These are phyloP conservation scores for Stramenopiles sp. DNA, from an alignment of 352 stramenopile species.

Conservation along the genomic window DNA sequence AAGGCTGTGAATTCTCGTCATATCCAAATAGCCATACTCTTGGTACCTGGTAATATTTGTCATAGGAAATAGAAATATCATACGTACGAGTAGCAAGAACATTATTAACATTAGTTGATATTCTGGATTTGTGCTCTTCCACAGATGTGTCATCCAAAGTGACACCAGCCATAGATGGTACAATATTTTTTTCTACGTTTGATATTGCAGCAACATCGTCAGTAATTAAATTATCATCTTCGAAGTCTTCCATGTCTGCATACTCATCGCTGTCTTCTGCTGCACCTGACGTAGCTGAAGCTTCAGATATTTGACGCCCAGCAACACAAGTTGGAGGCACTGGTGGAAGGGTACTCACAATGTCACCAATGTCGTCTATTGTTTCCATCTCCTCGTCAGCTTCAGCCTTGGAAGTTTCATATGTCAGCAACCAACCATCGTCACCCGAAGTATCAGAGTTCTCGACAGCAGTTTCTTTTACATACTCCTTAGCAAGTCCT, in stretches of 20 bases:
- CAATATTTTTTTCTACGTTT: no score
- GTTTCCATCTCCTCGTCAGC: not conserved
- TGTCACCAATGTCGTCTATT: conserved; percentile 1
- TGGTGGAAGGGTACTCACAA: not conserved
- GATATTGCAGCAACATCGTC: not conserved
- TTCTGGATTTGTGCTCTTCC: not conserved
- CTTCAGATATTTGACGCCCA: not conserved
- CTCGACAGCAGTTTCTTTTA: conserved; percentile 3
- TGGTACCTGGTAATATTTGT: conserved; percentile 98
- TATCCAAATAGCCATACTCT: conserved; percentile 88
- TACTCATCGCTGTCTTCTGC: conserved; percentile 15
- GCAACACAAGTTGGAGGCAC: not conserved
- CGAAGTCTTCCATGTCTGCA: conserved; percentile 16
- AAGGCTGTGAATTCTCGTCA: conserved; percentile 37
- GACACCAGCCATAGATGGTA: not conserved
- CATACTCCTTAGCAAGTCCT: conserved; percentile 7
- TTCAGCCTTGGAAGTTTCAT: conserved; percentile 3
- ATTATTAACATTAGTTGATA: conserved; percentile 9
- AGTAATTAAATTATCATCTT: conserved; percentile 10
- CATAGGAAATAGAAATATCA: conserved; percentile 91
- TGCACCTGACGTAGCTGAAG: not conserved
- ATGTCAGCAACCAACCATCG: not conserved
- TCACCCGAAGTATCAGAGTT: not conserved
- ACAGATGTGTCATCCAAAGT: not conserved
- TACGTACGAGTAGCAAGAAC: conserved; percentile 57